Conservation (phyloP, 208 protist species). For the Phytomonas francai region DNA sequence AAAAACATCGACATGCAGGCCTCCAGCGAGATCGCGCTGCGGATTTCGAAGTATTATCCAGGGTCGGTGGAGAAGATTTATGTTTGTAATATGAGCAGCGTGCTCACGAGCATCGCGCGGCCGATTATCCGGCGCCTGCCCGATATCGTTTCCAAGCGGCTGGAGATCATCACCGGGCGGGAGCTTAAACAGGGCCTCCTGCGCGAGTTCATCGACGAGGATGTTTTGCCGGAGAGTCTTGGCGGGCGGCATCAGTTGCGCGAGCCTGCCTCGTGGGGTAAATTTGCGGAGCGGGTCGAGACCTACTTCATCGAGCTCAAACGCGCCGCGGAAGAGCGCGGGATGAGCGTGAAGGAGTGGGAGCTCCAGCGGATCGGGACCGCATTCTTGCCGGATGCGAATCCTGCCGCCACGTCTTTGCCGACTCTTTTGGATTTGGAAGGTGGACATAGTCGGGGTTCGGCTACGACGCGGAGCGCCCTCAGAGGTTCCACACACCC, state of each 20-base stretch:
- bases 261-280: conserved; percentile 23
- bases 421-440: no score
- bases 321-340: conserved; percentile 28
- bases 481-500: no score
- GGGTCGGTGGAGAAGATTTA: conserved; percentile 56
- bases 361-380: conserved; percentile 36
- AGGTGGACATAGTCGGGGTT: no score
- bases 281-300: conserved; percentile 39
- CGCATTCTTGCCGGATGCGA: conserved; percentile 8
- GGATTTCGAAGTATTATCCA: conserved; percentile 65
- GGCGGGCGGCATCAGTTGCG: conserved; percentile 58
- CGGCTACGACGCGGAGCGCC: no score
- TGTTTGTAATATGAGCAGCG: conserved; percentile 60
- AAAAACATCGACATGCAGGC: conserved; percentile 63
- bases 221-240: conserved; percentile 42
- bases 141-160: conserved; percentile 45
- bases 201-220: conserved; percentile 40
- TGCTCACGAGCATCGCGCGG: conserved; percentile 36
- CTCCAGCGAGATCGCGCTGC: conserved; percentile 50
- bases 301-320: conserved; percentile 41
- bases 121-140: conserved; percentile 53
- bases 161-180: conserved; percentile 32
- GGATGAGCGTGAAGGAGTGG: conserved; percentile 63
- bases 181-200: conserved; percentile 37
- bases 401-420: conserved; percentile 1